Base-by-base conservation (phyloP, 208 protist species). In the Paratrypanosoma confusum region DNA sequence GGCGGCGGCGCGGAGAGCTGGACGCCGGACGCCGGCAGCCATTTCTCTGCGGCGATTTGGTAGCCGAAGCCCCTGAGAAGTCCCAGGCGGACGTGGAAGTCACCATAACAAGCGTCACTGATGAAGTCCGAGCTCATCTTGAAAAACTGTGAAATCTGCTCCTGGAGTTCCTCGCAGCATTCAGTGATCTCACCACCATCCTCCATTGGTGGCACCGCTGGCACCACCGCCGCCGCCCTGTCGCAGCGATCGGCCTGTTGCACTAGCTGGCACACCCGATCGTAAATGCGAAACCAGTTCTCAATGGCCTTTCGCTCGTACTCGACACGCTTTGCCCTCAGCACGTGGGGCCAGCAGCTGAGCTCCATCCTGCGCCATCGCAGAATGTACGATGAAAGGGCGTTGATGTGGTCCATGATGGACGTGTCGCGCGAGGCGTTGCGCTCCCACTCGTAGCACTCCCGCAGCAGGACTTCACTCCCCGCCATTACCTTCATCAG, bases 291-390 rank as follows among this genome's bases (percentile, higher is more conserved):
- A 56, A 89, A 92, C 81, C 81, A 90, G 39, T 64, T 53, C 43
- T 74, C 57, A 8, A 64, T 68, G 11, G 81, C 82, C 27, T 47
- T 46, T 27, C 79, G 52, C 47, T 80, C 75, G 18, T 65, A 79
- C 45, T 90, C 78, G 20, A 83, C 65, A 7, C 65, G 60, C 62
- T 91, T 91, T 6, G 74, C 71, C 16, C 67, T 56, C 42, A 97
- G 91, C 23, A 96, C 68, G 40, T 78, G 60, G 17, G 76, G 64
- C 95, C 96, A 99, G 65, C 73, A 90, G 43, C 96, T 73, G 37
- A 99, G 59, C 69, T 99, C 96, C 21, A 98, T 60, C 29, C 90
- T 78, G 27, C 97, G 81, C 97, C 97, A 99, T 16, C 96, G 87
- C 16, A 97, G 65, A 39, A 99, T 86, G 42, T 98, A 85, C 6